Base-by-base conservation (phyloP, 352 stramenopile genomes). In the Pythium scleroteichum region DNA sequence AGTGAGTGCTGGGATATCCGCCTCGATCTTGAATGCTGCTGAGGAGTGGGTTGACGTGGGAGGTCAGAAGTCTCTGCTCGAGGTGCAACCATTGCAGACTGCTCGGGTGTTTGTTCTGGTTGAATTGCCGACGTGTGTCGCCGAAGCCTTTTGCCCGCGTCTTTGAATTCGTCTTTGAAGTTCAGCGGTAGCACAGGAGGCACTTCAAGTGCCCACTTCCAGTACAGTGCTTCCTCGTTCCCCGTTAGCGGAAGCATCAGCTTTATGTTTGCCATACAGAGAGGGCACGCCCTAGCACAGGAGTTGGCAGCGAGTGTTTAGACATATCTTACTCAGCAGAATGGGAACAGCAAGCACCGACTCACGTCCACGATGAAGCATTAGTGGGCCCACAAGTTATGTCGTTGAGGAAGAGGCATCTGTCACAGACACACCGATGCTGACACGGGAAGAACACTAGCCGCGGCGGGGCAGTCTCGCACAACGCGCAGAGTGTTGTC, bases 361-460 rank as follows among this genome's bases (percentile, higher is more conserved):
- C 55, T 41, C 20, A 62, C 55, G 55, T 62, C 44, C 55, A 62
- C 7, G 55, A 62, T 2, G 55, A 49, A 3, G 55, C 23, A 27
- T 35, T 55, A 1, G 45, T 55, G 0, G 58, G 47, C 27, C 53
- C 40, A 13, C 26, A 38, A 4, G 48, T 65, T 35, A 87, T 85
- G 26, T 75, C 44, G 46, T 85, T 71, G 7, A 62, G 46, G 7
- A 69, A 40, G 48, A 87, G 71, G 65, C 81, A 88, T 19, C 59
- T 48, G 33, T 86, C 71, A 64, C 81, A 90, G 16, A 84, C 75
- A 54, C 76, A 86, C 61, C 79, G 75, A 68, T 90, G 81, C 62
- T 88, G 73, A 27, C 81, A 90, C 17, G 76, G 76, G 64, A 84
- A 88, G 60, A 88, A 77, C 8, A 88, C 76, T 24, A 69, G 69